phyloP scores from a whole-genome alignment of 257 asterid species.

The Knoxia roxburghii region DNA sequence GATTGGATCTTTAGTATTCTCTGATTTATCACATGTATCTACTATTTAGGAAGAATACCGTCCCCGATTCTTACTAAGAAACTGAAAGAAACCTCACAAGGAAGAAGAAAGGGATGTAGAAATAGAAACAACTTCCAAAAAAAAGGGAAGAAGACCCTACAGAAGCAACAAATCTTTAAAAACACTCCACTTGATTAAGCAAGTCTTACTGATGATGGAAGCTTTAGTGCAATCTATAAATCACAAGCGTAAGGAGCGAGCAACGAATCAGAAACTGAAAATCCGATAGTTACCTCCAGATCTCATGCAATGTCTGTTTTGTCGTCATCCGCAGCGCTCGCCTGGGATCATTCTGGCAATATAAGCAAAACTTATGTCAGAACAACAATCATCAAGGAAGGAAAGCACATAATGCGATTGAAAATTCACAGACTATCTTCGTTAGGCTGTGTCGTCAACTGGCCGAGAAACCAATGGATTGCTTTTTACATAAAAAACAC shows the following conservation, averaged over 20 bases:
- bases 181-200: background rate
- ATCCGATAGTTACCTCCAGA: conserved; percentile 56
- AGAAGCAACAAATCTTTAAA: background rate
- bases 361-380: conserved; percentile 8
- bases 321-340: conserved; percentile 67
- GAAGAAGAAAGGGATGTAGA: too few species aligned
- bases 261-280: background rate
- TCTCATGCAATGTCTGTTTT: conserved; percentile 54
- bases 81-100: too few species aligned
- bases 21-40: background rate
- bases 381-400: background rate
- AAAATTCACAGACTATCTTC: background rate
- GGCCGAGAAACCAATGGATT: too few species aligned
- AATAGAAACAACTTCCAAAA: background rate
- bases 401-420: background rate
- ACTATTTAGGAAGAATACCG: too few species aligned
- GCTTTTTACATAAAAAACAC: background rate
- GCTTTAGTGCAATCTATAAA: background rate
- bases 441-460: background rate
- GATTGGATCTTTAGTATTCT: too few species aligned
- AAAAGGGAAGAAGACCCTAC: background rate
- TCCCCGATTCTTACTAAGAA: too few species aligned
- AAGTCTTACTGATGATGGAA: background rate
- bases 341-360: conserved; percentile 56
- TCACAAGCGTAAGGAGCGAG: background rate